Evolutionary conservation across 2,329 filamentous ascomycete species (phyloP).

Genomic region (Calonectria pauciramosa): DNA sequence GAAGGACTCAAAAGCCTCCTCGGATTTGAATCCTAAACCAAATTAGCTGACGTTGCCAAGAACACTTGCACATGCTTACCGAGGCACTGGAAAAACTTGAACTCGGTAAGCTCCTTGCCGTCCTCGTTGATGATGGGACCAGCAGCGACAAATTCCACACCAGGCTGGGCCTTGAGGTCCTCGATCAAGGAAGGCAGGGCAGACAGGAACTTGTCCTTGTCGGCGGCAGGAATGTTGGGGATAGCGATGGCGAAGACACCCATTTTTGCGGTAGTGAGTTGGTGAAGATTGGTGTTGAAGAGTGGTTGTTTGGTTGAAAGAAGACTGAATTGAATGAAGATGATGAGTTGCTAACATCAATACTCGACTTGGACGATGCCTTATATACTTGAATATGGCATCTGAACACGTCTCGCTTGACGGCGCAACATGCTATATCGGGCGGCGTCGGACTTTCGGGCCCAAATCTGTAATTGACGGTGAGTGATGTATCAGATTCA

Average conservation of each 20-base stretch:
- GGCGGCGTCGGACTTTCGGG: background rate
- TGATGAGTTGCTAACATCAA: background rate
- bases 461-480: background rate
- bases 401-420: background rate
- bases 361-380: background rate
- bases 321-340: background rate
- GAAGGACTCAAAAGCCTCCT: constrained; percentile 17
- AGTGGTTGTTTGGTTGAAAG: background rate
- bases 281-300: background rate
- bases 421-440: background rate
- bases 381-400: background rate
- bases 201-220: constrained; percentile 25
- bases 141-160: constrained; percentile 16
- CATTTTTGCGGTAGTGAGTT: constrained; percentile 16
- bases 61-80: background rate
- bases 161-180: constrained; percentile 24
- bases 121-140: constrained; percentile 22
- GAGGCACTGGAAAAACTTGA: constrained; percentile 29
- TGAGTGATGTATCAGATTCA: background rate
- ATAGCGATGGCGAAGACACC: constrained; percentile 22
- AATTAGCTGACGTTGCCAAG: background rate
- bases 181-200: constrained; percentile 11
- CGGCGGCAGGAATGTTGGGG: constrained; percentile 16
- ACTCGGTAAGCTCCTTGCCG: constrained; percentile 3
- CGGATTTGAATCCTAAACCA: constrained; percentile 13